Evolutionary conservation across 306 rosid species (phyloP).

Genomic region (Ochetophila trinervis): DNA sequence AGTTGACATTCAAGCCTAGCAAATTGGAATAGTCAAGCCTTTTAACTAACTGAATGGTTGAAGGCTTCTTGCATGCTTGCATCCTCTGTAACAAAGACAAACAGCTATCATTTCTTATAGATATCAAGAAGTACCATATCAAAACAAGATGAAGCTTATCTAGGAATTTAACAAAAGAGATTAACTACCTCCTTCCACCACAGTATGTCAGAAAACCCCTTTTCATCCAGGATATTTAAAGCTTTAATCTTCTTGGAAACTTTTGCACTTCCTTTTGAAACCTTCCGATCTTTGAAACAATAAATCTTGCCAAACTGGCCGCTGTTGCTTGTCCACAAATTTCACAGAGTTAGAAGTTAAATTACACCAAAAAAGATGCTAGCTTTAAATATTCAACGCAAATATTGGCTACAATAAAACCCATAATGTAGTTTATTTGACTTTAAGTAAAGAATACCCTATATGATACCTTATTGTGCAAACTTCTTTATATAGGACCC

Average conservation of each 20-base stretch:
- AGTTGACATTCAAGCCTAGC: slow-evolving; percentile 71
- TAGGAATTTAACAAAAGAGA: slow-evolving; percentile 1
- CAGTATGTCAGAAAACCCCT: slow-evolving; percentile 60
- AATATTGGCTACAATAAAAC: not conserved
- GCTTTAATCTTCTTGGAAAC: slow-evolving; percentile 48
- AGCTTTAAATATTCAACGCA: not conserved
- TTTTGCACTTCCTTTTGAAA: slow-evolving; percentile 46
- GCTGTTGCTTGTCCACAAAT: slow-evolving; percentile 19
- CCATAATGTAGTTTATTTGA: no score
- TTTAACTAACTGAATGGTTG: slow-evolving; percentile 63
- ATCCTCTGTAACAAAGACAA: slow-evolving; percentile 52
- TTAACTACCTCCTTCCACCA: slow-evolving; percentile 89
- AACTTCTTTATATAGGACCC: no score
- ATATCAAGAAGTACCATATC: slow-evolving; percentile 8
- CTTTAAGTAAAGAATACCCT: no score
- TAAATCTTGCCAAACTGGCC: slow-evolving; percentile 35
- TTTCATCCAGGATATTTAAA: slow-evolving; percentile 51
- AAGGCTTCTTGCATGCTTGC: slow-evolving; percentile 65
- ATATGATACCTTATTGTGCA: no score
- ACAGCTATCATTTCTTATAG: slow-evolving; percentile 14
- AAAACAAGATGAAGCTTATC: slow-evolving; percentile 1
- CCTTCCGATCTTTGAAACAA: slow-evolving; percentile 44
- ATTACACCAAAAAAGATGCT: slow-evolving; percentile 5
- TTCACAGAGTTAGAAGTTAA: slow-evolving; percentile 22
- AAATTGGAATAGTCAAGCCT: slow-evolving; percentile 81